Evolutionary conservation across 495 filamentous ascomycete genomes (phyloP).

Genomic region (Penicillium paxilli): DNA sequence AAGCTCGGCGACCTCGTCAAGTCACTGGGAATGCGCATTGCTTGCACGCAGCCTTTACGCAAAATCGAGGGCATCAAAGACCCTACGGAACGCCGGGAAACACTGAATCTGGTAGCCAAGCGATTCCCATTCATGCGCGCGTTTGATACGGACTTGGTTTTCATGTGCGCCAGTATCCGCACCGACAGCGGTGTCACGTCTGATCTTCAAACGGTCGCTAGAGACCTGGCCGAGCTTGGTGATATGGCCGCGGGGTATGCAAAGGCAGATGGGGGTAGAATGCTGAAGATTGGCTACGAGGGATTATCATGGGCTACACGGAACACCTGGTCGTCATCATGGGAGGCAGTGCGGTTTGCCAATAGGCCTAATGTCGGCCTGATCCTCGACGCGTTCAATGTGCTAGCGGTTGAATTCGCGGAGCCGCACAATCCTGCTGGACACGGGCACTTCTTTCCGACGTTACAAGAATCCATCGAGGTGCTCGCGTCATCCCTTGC

Average conservation of each 20-base stretch:
- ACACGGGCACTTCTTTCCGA: constrained; percentile 27
- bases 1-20: constrained; percentile 29
- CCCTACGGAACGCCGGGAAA: constrained; percentile 16
- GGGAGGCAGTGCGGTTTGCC: constrained; percentile 56
- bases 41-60: constrained; percentile 35
- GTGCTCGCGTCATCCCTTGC: constrained; percentile 34
- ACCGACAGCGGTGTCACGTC: constrained; percentile 29
- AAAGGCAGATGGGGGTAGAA: constrained; percentile 25
- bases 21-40: constrained; percentile 31
- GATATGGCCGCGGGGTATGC: constrained; percentile 32
- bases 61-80: constrained; percentile 32
- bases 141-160: constrained; percentile 36
- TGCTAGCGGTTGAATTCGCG: constrained; percentile 64
- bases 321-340: constrained; percentile 61
- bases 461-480: constrained; percentile 22
- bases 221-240: constrained; percentile 30
- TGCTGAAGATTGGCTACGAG: constrained; percentile 35
- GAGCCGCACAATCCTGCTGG: constrained; percentile 50
- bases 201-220: constrained; percentile 29
- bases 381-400: constrained; percentile 71
- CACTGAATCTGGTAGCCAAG: constrained; percentile 27
- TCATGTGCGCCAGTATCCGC: constrained; percentile 35
- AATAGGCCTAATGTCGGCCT: constrained; percentile 61
- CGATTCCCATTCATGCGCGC: constrained; percentile 41
- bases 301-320: constrained; percentile 61